These are phyloP conservation scores for Diplocarpon rosae DNA, from an alignment of 2,329 filamentous ascomycete genomes.

Conservation along the genomic window DNA sequence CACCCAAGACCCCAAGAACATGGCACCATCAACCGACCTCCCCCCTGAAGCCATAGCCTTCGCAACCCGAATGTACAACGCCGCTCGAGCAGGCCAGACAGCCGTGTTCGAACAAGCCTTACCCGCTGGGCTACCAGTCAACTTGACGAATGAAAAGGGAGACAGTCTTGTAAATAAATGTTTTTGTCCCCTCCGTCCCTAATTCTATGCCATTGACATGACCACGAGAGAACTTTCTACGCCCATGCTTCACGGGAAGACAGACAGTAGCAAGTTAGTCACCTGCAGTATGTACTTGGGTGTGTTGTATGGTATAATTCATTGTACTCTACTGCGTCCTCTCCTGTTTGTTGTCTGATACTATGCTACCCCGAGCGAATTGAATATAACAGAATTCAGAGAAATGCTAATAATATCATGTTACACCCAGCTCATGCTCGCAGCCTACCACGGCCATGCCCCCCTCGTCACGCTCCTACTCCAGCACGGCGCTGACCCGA, in stretches of 20 bases:
- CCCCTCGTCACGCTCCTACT: constrained; percentile 50
- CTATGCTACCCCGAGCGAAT: too few relatives aligned
- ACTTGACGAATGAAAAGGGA: constrained; percentile 62
- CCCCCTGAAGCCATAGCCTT: constrained; percentile 57
- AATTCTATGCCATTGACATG: neutral
- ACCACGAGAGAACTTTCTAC: neutral
- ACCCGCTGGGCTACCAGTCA: constrained; percentile 52
- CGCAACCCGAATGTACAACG: constrained; percentile 55
- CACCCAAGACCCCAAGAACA: too few relatives aligned
- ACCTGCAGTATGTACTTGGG: too few relatives aligned
- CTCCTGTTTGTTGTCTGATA: too few relatives aligned
- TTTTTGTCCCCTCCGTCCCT: neutral
- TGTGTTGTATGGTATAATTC: too few relatives aligned
- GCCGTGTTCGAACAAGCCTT: constrained; percentile 52
- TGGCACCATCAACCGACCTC: constrained; percentile 23
- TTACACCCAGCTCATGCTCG: constrained; percentile 51
- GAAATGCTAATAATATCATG: too few relatives aligned
- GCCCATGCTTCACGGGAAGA: too few relatives aligned
- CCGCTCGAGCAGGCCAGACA: constrained; percentile 49
- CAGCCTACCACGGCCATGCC: constrained; percentile 57
- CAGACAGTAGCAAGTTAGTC: too few relatives aligned
- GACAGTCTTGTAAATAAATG: constrained; percentile 48
- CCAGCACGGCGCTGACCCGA: constrained; percentile 52
- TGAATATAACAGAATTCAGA: too few relatives aligned
- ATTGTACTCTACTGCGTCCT: too few relatives aligned